Percentiles rank a stretch among this genome's conserved stretches.
Conservation (phyloP, 2,329 filamentous ascomycete species). For the Botrytis sinoallii region DNA sequence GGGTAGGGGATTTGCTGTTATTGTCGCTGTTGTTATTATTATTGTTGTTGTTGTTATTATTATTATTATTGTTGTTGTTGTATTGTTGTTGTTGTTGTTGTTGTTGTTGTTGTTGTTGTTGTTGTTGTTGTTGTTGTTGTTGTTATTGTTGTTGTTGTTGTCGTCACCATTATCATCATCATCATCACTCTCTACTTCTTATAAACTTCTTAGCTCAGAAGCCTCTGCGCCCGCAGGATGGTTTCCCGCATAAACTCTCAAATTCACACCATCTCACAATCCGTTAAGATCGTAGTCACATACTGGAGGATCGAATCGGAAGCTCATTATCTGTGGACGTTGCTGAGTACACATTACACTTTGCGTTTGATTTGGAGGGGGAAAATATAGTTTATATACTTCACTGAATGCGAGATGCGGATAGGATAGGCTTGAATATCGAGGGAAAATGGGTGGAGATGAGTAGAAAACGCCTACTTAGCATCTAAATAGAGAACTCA, state of each 20-base stretch:
- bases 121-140: not conserved
- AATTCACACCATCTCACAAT: not conserved
- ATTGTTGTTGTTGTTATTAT: not conserved
- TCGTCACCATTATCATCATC: too few relatives aligned
- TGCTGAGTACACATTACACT: not conserved
- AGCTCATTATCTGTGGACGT: not conserved
- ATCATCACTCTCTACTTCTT: not conserved
- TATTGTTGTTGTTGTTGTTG: too few relatives aligned
- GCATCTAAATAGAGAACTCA: not conserved
- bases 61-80: not conserved
- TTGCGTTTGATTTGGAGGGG: not conserved
- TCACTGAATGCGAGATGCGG: too few relatives aligned
- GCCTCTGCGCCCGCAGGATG: accelerated
- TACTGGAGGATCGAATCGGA: not conserved
- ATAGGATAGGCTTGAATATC: not conserved
- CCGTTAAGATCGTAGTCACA: not conserved
- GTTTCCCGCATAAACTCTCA: not conserved
- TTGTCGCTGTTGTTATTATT: not conserved
- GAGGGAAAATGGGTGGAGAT: not conserved
- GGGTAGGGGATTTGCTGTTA: not conserved
- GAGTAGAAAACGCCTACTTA: not conserved
- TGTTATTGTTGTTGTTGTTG: too few relatives aligned
- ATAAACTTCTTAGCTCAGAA: not conserved
- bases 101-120: not conserved
- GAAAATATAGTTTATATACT: not conserved